Conservation (phyloP, 495 filamentous ascomycete species). For the Pseudoneurospora amorphoporcata region DNA sequence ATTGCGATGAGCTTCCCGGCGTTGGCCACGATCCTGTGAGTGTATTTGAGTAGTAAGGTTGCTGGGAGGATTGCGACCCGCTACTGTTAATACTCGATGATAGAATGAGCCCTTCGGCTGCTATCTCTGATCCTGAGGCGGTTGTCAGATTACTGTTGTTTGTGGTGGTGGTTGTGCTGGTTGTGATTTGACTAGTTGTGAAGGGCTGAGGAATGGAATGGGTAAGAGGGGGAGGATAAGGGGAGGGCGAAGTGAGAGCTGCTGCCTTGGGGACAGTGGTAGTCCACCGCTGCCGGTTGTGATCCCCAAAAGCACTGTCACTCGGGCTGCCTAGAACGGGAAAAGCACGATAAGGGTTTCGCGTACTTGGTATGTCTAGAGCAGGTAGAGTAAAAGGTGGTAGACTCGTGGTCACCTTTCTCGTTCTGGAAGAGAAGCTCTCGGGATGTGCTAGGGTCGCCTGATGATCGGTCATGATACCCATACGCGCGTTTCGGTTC, state of each 20-base stretch:
- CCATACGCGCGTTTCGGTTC: neutral
- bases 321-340: constrained; percentile 7
- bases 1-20: constrained; percentile 38
- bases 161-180: constrained; percentile 42
- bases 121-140: constrained; percentile 22
- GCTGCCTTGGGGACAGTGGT: constrained; percentile 1
- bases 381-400: constrained; percentile 48
- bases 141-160: constrained; percentile 42
- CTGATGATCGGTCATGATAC: neutral
- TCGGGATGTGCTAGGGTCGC: neutral
- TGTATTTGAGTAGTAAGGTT: constrained; percentile 37
- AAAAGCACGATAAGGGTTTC: constrained; percentile 21
- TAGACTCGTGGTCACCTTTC: constrained; percentile 49
- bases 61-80: constrained; percentile 40
- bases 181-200: constrained; percentile 42
- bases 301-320: constrained; percentile 4
- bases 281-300: constrained; percentile 1
- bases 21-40: constrained; percentile 40
- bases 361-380: constrained; percentile 38
- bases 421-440: constrained; percentile 32
- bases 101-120: constrained; percentile 53
- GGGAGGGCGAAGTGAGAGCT: constrained; percentile 1
- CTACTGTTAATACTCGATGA: constrained; percentile 47
- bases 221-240: constrained; percentile 31
- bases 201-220: constrained; percentile 39